Conservation (phyloP, 2,329 filamentous ascomycete genomes). For the Cladophialophora yegresii region DNA sequence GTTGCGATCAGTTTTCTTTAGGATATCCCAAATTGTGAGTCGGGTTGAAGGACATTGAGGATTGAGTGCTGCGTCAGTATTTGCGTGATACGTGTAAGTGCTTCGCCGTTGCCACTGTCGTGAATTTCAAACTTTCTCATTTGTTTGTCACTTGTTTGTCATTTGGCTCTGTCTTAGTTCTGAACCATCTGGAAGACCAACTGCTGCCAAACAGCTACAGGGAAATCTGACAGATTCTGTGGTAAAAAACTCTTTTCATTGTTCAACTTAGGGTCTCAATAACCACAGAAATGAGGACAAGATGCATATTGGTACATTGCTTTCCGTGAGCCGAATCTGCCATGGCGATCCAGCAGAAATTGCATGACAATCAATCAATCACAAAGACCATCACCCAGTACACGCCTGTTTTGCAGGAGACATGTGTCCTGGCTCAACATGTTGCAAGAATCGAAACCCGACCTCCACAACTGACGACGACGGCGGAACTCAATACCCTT, state of each 20-base stretch:
- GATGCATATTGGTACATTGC: not conserved
- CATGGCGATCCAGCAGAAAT: not conserved
- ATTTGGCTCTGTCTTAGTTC: not conserved
- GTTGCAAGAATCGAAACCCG: not conserved
- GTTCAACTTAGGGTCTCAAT: not conserved
- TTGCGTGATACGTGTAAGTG: not conserved
- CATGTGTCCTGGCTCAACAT: not conserved
- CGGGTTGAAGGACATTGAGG: not conserved
- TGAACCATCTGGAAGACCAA: not conserved
- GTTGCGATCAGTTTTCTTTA: not conserved
- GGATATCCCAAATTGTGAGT: not conserved
- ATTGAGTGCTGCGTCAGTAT: not conserved
- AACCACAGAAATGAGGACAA: not conserved
- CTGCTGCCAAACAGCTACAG: not conserved
- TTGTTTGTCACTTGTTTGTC: not conserved
- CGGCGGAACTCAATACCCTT: not conserved
- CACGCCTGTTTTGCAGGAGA: not conserved
- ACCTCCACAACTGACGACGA: not conserved
- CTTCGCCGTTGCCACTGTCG: not conserved
- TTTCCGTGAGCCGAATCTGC: not conserved
- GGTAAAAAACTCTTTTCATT: not conserved
- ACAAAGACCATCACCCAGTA: not conserved
- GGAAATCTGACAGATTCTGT: not conserved
- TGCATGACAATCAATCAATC: not conserved
- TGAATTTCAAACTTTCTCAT: not conserved